Conservation (phyloP, 345 rosid genomes). For the Boechera retrofracta region DNA sequence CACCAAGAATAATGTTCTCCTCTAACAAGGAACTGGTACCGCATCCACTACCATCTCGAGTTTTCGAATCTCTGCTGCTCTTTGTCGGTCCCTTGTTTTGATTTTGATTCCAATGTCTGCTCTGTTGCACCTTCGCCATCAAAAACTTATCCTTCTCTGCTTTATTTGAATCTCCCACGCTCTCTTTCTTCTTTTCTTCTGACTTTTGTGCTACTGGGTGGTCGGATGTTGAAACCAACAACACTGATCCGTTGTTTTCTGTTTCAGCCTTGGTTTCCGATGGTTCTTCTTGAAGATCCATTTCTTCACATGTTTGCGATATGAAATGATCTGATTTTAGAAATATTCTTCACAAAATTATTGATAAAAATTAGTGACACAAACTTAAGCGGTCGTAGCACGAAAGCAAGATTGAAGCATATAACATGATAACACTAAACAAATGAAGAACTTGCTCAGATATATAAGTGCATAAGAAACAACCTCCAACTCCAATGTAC, state of each 20-base stretch:
- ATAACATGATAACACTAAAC: no score
- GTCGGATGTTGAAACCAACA: constrained; percentile 38
- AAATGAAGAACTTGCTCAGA: no score
- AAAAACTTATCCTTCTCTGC: constrained; percentile 34
- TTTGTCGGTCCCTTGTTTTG: constrained; percentile 35
- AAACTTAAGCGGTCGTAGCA: no score
- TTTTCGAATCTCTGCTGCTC: constrained; percentile 28
- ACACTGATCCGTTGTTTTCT: constrained; percentile 43
- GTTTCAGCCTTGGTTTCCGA: constrained; percentile 38
- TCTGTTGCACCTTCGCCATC: constrained; percentile 28
- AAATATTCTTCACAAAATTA: no score
- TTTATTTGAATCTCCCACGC: constrained; percentile 38
- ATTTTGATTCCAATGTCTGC: constrained; percentile 37
- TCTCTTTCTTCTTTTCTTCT: constrained; percentile 46
- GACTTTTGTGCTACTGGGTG: constrained; percentile 26
- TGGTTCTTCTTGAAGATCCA: constrained; percentile 53
- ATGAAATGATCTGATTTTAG: no score
- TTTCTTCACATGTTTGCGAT: constrained; percentile 49
- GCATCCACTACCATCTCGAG: constrained; percentile 40
- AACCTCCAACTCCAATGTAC: no score
- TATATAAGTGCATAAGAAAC: no score
- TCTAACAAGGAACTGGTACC: constrained; percentile 57
- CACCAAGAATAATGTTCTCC: constrained; percentile 88
- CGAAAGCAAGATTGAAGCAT: no score
- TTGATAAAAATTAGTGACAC: no score